Evolutionary conservation across 78 protist species (phyloP).

Genomic region (slime mould (Dictyostelium discoideum)): DNA sequence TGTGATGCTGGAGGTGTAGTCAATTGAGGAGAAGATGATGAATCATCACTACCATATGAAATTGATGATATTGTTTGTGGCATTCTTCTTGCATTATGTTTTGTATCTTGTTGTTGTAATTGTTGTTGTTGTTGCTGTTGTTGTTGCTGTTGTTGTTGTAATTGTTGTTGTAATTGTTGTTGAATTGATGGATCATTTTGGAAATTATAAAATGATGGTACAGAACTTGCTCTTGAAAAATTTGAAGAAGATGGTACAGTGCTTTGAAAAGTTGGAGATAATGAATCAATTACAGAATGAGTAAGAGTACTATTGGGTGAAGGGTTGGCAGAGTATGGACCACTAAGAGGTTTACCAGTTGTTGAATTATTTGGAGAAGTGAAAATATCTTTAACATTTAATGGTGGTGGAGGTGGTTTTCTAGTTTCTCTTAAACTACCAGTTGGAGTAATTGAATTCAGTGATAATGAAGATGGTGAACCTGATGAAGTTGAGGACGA

Average conservation of each 20-base stretch:
- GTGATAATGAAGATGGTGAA: not conserved
- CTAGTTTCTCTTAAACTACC: constrained; percentile 25
- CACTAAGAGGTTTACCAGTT: not conserved
- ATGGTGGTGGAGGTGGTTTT: constrained; percentile 43
- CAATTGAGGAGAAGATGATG: not conserved
- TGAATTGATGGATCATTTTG: not conserved
- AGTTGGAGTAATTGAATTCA: not conserved
- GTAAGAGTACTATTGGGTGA: not conserved
- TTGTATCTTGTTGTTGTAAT: constrained; percentile 9
- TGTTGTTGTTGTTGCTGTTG: not conserved
- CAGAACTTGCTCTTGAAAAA: constrained; percentile 53
- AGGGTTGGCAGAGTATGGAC: not conserved
- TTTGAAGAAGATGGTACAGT: not conserved
- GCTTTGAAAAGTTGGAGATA: not conserved
- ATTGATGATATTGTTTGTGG: constrained; percentile 56
- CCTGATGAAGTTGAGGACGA: not conserved
- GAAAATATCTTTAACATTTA: constrained; percentile 12
- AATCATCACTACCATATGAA: not conserved
- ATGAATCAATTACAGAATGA: not conserved
- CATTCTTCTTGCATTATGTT: constrained; percentile 50
- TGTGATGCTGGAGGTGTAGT: not conserved
- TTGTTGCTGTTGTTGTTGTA: not conserved
- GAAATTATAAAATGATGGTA: constrained; percentile 20
- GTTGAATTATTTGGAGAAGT: not conserved
- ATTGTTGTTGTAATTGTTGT: not conserved